phyloP scores from a whole-genome alignment of 768 basidiomycete species.

The Termitomyces sp. region DNA sequence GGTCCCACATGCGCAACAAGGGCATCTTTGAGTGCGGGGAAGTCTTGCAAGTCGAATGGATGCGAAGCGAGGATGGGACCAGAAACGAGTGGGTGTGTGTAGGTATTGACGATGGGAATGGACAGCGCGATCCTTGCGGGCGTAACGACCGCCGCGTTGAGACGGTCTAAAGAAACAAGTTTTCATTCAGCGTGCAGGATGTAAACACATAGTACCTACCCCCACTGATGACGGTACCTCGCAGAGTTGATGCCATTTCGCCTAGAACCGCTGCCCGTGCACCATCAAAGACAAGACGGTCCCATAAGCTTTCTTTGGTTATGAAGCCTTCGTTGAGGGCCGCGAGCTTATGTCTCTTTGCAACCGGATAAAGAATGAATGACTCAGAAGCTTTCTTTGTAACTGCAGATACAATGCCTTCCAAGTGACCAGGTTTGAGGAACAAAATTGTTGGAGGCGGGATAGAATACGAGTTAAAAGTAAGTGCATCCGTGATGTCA shows the following conservation, averaged over 20 bases:
- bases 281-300: constrained; percentile 66
- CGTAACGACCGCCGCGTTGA: constrained; percentile 45
- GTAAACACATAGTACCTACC: constrained; percentile 36
- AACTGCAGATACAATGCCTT: constrained; percentile 47
- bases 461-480: constrained; percentile 44
- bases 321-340: constrained; percentile 68
- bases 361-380: constrained; percentile 51
- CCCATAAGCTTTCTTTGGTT: constrained; percentile 79
- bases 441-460: constrained; percentile 81
- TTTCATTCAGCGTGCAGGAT: not conserved
- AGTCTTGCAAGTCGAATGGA: constrained; percentile 78
- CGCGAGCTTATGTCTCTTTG: constrained; percentile 73
- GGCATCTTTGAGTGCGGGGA: constrained; percentile 33
- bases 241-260: constrained; percentile 52
- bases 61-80: constrained; percentile 82
- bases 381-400: constrained; percentile 47
- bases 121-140: constrained; percentile 72
- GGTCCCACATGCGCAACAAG: constrained; percentile 56
- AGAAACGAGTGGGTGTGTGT: constrained; percentile 54
- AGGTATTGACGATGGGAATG: constrained; percentile 64
- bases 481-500: constrained; percentile 43
- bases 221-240: constrained; percentile 67
- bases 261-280: constrained; percentile 59
- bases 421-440: constrained; percentile 57
- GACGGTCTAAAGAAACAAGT: constrained; percentile 30